Percentiles rank a stretch among this genome's conserved stretches.
These are phyloP conservation scores for Cordyceps sp. DNA, from an alignment of 2,329 filamentous ascomycete genomes.

Conservation along the genomic window DNA sequence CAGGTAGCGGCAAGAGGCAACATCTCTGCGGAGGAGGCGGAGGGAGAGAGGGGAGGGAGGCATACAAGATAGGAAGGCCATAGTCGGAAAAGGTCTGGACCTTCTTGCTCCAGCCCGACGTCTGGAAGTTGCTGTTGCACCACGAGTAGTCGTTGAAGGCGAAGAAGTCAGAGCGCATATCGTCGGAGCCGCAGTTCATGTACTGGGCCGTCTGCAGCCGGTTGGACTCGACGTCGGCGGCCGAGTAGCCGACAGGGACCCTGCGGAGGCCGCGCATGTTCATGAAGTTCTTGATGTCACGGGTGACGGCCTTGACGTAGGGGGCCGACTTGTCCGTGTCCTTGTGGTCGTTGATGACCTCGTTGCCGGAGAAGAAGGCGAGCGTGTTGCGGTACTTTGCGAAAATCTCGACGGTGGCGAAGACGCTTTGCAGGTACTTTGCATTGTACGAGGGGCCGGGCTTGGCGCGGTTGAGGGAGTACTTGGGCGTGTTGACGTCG, in stretches of 20 bases:
- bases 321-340: constrained; percentile 49
- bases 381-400: constrained; percentile 72
- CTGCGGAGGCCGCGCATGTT: constrained; percentile 41
- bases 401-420: constrained; percentile 78
- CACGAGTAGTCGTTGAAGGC: constrained; percentile 84
- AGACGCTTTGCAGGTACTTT: constrained; percentile 68
- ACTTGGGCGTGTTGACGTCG: constrained; percentile 78
- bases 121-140: constrained; percentile 56
- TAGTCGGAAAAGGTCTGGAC: constrained; percentile 77
- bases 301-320: constrained; percentile 64
- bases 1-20: background rate
- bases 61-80: constrained; percentile 66
- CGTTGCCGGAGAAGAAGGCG: constrained; percentile 71
- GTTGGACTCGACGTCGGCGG: constrained; percentile 71
- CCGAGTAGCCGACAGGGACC: constrained; percentile 60
- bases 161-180: constrained; percentile 76
- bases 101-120: constrained; percentile 74
- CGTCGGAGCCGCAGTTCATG: constrained; percentile 83
- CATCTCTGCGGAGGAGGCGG: background rate
- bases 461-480: constrained; percentile 66
- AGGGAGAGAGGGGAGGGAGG: constrained; percentile 1
- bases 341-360: constrained; percentile 55
- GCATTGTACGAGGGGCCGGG: constrained; percentile 78
- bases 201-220: constrained; percentile 75
- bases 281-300: constrained; percentile 61